Percentiles rank a stretch among this genome's conserved stretches.
Evolutionary conservation across 495 filamentous ascomycete species (phyloP).

Genomic region (Aspergillus carlsbadensis): DNA sequence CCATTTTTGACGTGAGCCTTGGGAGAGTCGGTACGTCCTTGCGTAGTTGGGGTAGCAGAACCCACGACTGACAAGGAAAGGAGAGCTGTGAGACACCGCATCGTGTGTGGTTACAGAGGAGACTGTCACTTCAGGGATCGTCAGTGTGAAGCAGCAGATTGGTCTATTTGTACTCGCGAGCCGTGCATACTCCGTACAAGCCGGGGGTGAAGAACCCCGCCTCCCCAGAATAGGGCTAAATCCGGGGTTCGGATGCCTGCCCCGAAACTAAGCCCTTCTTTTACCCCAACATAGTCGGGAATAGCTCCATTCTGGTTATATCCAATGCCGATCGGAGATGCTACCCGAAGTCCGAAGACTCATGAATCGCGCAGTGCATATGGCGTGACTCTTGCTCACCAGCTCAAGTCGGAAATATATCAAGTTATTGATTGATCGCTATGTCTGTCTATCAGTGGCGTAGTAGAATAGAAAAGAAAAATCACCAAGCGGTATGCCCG

Average conservation of each 20-base stretch:
- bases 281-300: not conserved
- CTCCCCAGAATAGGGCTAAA: not conserved
- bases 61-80: not conserved
- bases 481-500: conserved; percentile 46
- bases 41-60: not conserved
- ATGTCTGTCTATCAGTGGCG: not conserved
- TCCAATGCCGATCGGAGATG: not conserved
- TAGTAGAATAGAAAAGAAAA: not conserved
- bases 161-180: no score
- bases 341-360: not conserved
- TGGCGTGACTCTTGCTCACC: no score
- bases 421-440: not conserved
- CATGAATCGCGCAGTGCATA: not conserved
- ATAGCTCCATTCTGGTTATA: not conserved
- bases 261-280: no score
- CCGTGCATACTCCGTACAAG: not conserved
- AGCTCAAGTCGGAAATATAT: no score
- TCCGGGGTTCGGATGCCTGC: not conserved
- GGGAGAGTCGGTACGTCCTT: not conserved
- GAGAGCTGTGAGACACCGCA: not conserved
- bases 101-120: not conserved
- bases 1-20: not conserved
- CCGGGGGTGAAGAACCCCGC: not conserved
- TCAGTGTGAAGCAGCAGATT: no score
- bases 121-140: no score